These are phyloP conservation scores for Coniochaeta ligniaria DNA, from an alignment of 2,329 filamentous ascomycete species.

Conservation along the genomic window DNA sequence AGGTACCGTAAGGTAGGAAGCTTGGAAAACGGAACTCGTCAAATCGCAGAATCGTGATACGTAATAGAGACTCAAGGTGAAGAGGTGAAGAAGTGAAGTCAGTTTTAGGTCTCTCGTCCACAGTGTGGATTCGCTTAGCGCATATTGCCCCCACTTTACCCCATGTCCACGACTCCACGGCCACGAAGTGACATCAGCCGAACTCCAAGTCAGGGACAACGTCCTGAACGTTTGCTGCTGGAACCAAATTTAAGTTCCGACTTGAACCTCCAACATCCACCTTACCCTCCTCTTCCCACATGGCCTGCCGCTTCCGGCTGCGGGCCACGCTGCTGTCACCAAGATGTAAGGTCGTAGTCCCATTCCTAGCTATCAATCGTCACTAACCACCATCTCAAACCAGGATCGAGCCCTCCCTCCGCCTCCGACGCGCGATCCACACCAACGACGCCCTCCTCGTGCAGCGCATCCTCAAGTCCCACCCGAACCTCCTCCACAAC, in stretches of 20 bases:
- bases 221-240: too few species aligned
- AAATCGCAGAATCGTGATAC: too few species aligned
- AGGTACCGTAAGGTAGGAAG: too few species aligned
- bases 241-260: too few species aligned
- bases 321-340: neutral
- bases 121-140: too few species aligned
- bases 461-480: slow-evolving; percentile 65
- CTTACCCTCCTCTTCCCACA: neutral
- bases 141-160: neutral
- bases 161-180: neutral
- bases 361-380: neutral
- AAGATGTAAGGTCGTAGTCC: neutral
- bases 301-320: neutral
- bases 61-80: neutral
- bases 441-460: slow-evolving; percentile 66
- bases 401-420: slow-evolving; percentile 71
- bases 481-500: slow-evolving; percentile 68
- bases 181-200: neutral
- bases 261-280: neutral
- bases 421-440: slow-evolving; percentile 75
- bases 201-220: neutral
- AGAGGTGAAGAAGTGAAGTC: neutral
- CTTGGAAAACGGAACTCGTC: too few species aligned
- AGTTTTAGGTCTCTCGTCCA: neutral
- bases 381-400: neutral